Conservation (phyloP, 331 rosid species). For the Rosa hybrid region DNA sequence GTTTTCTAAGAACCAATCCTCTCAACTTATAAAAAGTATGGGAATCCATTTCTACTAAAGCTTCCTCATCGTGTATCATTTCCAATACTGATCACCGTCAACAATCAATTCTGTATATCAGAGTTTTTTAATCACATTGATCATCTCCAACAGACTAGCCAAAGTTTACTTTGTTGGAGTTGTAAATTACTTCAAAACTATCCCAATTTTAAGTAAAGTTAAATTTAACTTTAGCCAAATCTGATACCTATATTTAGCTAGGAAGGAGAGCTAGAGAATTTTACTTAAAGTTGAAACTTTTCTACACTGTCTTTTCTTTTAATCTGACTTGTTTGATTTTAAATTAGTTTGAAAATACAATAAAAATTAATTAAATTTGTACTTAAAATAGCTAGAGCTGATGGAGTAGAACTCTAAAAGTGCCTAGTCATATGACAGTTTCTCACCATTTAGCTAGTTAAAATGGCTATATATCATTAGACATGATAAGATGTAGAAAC, state of each 20-base stretch:
- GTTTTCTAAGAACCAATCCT: not conserved
- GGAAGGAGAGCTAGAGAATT: not conserved
- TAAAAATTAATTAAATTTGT: not conserved
- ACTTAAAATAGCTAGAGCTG: not conserved
- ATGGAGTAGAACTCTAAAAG: not conserved
- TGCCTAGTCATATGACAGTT: not conserved
- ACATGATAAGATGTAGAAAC: too few species aligned
- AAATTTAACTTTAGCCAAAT: too few species aligned
- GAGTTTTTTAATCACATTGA: not conserved
- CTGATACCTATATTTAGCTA: too few species aligned
- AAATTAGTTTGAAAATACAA: not conserved
- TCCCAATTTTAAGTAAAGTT: too few species aligned
- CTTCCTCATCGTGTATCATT: not conserved
- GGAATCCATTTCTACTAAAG: not conserved
- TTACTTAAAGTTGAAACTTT: not conserved
- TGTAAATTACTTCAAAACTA: too few species aligned
- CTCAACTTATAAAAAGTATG: not conserved
- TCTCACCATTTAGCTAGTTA: not conserved
- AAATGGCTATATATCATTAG: too few species aligned
- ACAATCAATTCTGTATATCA: not conserved
- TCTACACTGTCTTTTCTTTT: not conserved
- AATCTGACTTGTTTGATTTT: not conserved
- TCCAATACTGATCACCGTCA: not conserved
- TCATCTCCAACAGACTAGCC: not conserved
- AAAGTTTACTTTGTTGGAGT: not conserved